phyloP scores from a whole-genome alignment of 1,139 yeast genomes.

The Hyphopichia burtonii region DNA sequence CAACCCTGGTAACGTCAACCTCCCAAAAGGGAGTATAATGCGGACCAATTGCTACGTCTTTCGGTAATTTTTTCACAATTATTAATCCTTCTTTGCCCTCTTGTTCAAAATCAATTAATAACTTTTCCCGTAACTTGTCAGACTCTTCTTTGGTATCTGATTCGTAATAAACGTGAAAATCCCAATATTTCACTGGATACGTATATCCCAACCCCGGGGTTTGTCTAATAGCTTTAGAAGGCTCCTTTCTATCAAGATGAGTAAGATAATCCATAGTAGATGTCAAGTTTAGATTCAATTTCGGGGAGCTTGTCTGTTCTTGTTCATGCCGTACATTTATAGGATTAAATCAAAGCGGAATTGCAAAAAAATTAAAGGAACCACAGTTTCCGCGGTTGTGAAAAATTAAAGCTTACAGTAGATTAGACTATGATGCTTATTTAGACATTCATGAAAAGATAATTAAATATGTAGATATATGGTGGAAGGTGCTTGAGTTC shows the following conservation, averaged over 20 bases:
- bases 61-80: conserved; percentile 28
- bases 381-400: background rate
- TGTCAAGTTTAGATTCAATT: too few relatives aligned
- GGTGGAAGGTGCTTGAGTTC: too few relatives aligned
- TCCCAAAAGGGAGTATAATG: conserved; percentile 35
- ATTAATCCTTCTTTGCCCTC: conserved; percentile 27
- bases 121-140: conserved; percentile 17
- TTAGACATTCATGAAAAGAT: too few relatives aligned
- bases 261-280: conserved; percentile 38
- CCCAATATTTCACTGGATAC: conserved; percentile 31
- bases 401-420: too few relatives aligned
- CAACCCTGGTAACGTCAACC: conserved; percentile 31
- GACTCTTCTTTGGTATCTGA: conserved; percentile 20
- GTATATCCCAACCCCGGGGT: conserved; percentile 18
- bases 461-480: too few relatives aligned
- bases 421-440: too few relatives aligned
- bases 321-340: too few relatives aligned
- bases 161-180: conserved; percentile 34
- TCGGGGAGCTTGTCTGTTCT: too few relatives aligned
- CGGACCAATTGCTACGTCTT: conserved; percentile 28
- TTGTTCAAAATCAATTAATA: conserved; percentile 24
- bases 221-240: conserved; percentile 17
- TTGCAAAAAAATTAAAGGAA: too few relatives aligned
- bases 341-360: too few relatives aligned
- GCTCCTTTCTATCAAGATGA: conserved; percentile 16